Base-by-base conservation (phyloP, 805 yeast genomes). In the Wickerhamomyces sydowiorum region DNA sequence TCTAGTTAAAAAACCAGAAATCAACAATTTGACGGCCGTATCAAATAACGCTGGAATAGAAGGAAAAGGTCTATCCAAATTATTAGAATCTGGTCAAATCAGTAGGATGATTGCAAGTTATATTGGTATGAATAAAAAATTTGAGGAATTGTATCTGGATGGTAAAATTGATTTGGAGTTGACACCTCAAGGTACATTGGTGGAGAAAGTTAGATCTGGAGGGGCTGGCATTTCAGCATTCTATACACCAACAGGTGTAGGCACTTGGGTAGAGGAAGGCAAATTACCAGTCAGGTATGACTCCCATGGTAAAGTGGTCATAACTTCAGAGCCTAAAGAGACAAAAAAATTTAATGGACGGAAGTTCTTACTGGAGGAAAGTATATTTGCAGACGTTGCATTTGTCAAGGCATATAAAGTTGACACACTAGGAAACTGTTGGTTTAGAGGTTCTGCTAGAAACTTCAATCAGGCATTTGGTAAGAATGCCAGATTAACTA, bases 111-210 rank as follows among this genome's bases (percentile, higher is more conserved):
- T 73, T 36, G 64, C 65, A 45, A 69, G 75, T n/a, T 73, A 67
- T 50, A 65, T 73, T 32, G 78, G 78, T 13, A 61, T 59, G 23
- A 70, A 71, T 50, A 64, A 66, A 43, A 60, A 65, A 3, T 67
- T 72, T 43, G 70, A 69, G 46, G 51, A 53, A 35, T 48, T 64
- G 49, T 73, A 66, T 48, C 57, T 70, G 37, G 56, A 62, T 19
- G 78, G 78, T 12, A 48, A 64, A 38, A 57, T 73, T 33, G 73
- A 69, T 45, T 57, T 73, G 39, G 77, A 73, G 48, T 56, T 73
- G 37, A 66, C 71, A 15, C 78, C 78, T 3, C 78, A 73, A 49
- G 78, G 78, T 4, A 70, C 72, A n/a, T 53, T 73, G 22, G 77
- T 76, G 10, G 78, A 73, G 49, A 59, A 72, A 37, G 60, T 65